Percentiles rank a stretch among this genome's conserved stretches.
Conservation (phyloP, 1,284 basidiomycete genomes). For the Melanopsichium pennsylvanicum region DNA sequence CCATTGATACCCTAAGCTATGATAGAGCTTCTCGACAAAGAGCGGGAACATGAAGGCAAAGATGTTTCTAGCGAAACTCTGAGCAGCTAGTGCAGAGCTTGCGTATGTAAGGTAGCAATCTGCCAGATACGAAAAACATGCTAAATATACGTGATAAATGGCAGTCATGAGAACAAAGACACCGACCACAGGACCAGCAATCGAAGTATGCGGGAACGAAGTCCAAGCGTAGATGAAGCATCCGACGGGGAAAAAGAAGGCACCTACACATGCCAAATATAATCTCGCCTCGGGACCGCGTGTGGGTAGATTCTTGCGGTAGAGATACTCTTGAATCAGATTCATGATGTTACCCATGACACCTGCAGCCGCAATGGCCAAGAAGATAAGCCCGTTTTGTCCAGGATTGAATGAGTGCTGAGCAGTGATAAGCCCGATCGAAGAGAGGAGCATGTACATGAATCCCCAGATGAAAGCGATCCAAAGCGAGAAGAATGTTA, state of each 20-base stretch:
- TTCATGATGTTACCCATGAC: constrained; percentile 76
- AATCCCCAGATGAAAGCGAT: constrained; percentile 74
- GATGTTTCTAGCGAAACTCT: constrained; percentile 74
- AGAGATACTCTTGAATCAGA: constrained; percentile 58
- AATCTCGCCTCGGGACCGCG: constrained; percentile 68
- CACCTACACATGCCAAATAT: constrained; percentile 66
- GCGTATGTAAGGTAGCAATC: constrained; percentile 71
- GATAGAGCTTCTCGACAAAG: constrained; percentile 69
- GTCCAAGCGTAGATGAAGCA: constrained; percentile 66
- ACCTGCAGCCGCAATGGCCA: constrained; percentile 44
- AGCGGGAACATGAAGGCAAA: constrained; percentile 51
- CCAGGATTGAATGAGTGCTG: constrained; percentile 74
- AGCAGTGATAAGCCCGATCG: constrained; percentile 66
- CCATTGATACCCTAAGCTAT: constrained; percentile 74
- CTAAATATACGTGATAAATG: constrained; percentile 64
- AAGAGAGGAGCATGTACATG: constrained; percentile 71
- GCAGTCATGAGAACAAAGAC: constrained; percentile 48
- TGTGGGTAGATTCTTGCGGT: constrained; percentile 18
- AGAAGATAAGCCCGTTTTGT: constrained; percentile 55
- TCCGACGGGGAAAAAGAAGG: constrained; percentile 50
- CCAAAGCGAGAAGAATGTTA: constrained; percentile 69
- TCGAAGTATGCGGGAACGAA: constrained; percentile 33
- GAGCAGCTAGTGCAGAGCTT: constrained; percentile 79
- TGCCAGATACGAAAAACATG: constrained; percentile 71
- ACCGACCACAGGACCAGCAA: constrained; percentile 65